Evolutionary conservation across 306 rosid genomes (phyloP).

Genomic region (Vigna angularis): DNA sequence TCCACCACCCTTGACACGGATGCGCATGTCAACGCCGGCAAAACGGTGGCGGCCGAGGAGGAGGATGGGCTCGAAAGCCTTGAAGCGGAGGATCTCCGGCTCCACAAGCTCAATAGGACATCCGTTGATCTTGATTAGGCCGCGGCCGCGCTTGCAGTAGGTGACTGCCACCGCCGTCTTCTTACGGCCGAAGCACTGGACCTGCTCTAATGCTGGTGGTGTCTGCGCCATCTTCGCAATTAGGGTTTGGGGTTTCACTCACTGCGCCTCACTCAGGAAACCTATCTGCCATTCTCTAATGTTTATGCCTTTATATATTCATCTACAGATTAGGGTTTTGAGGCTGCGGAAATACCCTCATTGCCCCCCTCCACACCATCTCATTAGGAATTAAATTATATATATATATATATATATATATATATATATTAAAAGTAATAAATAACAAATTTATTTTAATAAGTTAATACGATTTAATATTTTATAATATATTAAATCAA

Average conservation of each 20-base stretch:
- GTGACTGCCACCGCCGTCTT: slow-evolving; percentile 92
- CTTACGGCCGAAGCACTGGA: slow-evolving; percentile 86
- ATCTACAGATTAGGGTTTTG: not conserved
- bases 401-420: no score
- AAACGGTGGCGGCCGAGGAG: slow-evolving; percentile 79
- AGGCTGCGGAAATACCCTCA: not conserved
- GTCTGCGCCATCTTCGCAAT: slow-evolving; percentile 14
- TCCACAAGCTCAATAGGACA: slow-evolving; percentile 76
- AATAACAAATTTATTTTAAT: no score
- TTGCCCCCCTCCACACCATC: not conserved
- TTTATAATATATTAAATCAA: no score
- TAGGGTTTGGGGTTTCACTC: not conserved
- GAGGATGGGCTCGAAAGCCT: slow-evolving; percentile 82
- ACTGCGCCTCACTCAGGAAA: not conserved
- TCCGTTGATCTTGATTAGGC: slow-evolving; percentile 85
- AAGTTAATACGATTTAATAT: no score
- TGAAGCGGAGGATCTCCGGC: slow-evolving; percentile 90
- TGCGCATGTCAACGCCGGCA: slow-evolving; percentile 77
- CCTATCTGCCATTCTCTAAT: not conserved
- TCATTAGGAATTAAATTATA: no score
- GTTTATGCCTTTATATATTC: not conserved
- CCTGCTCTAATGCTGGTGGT: slow-evolving; percentile 52
- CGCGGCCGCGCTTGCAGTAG: slow-evolving; percentile 80
- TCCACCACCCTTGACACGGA: slow-evolving; percentile 83
- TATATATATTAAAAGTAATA: no score